A percentile compares a stretch with the other conserved stretches of the same genome.
These are phyloP conservation scores for Arthromyces matolae DNA, from an alignment of 768 basidiomycete species.

Conservation along the genomic window DNA sequence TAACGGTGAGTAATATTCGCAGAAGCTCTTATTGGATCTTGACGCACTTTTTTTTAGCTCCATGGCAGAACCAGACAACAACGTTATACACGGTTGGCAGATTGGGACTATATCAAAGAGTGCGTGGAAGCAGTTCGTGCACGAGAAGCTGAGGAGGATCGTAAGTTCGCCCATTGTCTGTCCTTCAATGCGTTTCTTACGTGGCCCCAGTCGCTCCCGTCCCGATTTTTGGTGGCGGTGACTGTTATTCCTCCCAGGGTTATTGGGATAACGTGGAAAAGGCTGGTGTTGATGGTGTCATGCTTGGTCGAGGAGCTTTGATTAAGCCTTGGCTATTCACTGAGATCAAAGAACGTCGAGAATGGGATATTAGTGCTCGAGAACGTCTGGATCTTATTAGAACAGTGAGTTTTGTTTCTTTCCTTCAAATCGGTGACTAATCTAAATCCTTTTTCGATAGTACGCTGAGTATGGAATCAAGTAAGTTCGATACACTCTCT, in stretches of 20 bases:
- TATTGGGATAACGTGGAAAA: slow-evolving; percentile 75
- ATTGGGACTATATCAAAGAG: slow-evolving; percentile 90
- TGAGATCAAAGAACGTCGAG: slow-evolving; percentile 86
- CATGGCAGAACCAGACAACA: slow-evolving; percentile 95
- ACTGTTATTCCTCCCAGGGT: slow-evolving; percentile 84
- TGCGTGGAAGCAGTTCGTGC: slow-evolving; percentile 81
- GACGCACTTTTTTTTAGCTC: slow-evolving; percentile 47
- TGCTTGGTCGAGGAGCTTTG: slow-evolving; percentile 92
- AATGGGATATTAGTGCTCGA: slow-evolving; percentile 89
- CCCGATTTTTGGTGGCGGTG: slow-evolving; percentile 97
- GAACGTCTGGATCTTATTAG: slow-evolving; percentile 79
- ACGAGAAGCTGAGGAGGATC: slow-evolving; percentile 63
- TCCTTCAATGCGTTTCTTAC: background rate
- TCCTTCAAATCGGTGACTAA: background rate
- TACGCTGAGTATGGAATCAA: slow-evolving; percentile 84
- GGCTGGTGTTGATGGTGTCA: slow-evolving; percentile 90
- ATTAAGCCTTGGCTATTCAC: slow-evolving; percentile 98
- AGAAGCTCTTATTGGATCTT: background rate
- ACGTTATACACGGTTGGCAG: slow-evolving; percentile 86
- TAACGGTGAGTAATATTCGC: slow-evolving; percentile 33
- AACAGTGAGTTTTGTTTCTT: slow-evolving; percentile 44
- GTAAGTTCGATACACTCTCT: slow-evolving; percentile 33
- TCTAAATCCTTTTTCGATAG: slow-evolving; percentile 31
- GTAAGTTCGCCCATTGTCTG: slow-evolving; percentile 37
- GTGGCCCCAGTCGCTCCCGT: slow-evolving; percentile 60